A percentile compares a stretch with the other conserved stretches of the same genome.
Conservation (phyloP, 2,329 filamentous ascomycete species). For the Basipetospora chlamydospora region DNA sequence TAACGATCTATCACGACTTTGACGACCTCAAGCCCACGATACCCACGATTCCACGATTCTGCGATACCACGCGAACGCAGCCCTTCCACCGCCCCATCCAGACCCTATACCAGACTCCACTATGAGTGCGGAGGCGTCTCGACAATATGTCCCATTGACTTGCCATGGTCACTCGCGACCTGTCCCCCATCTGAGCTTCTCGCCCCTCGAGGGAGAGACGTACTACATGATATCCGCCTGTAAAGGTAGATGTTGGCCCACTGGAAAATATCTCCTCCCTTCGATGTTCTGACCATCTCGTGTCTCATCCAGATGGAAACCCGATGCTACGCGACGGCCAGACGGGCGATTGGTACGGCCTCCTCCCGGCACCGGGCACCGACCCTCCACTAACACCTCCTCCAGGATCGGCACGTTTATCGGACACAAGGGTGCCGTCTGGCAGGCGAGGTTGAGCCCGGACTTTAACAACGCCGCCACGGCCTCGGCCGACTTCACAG, state of each 20-base stretch:
- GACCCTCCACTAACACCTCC: background rate
- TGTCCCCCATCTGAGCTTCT: slow-evolving; percentile 84
- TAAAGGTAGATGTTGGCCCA: slow-evolving; percentile 45
- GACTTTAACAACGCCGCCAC: slow-evolving; percentile 83
- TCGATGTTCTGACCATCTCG: too few relatives aligned
- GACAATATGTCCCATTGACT: slow-evolving; percentile 70
- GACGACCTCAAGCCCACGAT: too few relatives aligned
- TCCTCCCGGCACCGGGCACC: background rate
- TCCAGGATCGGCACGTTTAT: slow-evolving; percentile 94
- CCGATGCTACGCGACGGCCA: slow-evolving; percentile 95
- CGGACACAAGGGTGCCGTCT: slow-evolving; percentile 95
- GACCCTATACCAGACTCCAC: too few relatives aligned
- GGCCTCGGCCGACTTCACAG: slow-evolving; percentile 89
- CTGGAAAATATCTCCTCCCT: too few relatives aligned
- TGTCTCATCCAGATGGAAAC: slow-evolving; percentile 79
- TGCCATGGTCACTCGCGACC: slow-evolving; percentile 90
- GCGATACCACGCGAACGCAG: too few relatives aligned
- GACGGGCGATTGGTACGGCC: slow-evolving; percentile 72
- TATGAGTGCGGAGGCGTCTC: slow-evolving; percentile 17
- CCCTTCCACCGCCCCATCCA: too few relatives aligned
- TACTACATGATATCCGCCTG: slow-evolving; percentile 91
- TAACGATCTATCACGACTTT: too few relatives aligned
- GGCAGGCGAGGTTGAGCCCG: slow-evolving; percentile 82
- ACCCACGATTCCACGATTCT: too few relatives aligned
- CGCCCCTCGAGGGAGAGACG: slow-evolving; percentile 63